Evolutionary conservation across 2,329 filamentous ascomycete species (phyloP).

Genomic region (Blastomyces percursus): DNA sequence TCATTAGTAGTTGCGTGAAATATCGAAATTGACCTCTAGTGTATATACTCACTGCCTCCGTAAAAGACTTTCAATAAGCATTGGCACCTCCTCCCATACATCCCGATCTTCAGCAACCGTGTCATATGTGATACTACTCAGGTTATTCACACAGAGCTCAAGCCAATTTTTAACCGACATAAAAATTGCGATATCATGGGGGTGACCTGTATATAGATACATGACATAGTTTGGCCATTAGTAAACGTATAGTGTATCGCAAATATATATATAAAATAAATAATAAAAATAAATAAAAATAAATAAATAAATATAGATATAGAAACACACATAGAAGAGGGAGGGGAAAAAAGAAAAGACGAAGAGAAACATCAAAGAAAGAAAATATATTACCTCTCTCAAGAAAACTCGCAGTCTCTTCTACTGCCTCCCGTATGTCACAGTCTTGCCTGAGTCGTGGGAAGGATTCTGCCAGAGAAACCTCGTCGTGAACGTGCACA

Average conservation of each 20-base stretch:
- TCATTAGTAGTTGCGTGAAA: not conserved
- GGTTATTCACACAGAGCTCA: conserved; percentile 25
- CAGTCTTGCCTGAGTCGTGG: conserved; percentile 24
- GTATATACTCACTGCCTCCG: conserved; percentile 27
- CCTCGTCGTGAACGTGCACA: conserved; percentile 26
- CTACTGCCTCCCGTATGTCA: conserved; percentile 25
- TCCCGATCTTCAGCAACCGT: conserved; percentile 30
- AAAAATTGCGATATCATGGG: conserved; percentile 24
- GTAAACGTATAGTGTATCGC: not conserved
- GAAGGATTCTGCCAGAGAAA: conserved; percentile 28
- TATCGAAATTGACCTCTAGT: not conserved
- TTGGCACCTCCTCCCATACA: conserved; percentile 37
- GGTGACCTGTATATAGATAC: conserved; percentile 18
- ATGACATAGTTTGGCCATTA: not conserved
- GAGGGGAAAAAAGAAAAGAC: not conserved
- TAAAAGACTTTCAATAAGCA: conserved; percentile 30
- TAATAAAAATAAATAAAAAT: not conserved
- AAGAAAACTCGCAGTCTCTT: conserved; percentile 24
- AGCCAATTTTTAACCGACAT: conserved; percentile 35
- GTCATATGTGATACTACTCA: conserved; percentile 27
- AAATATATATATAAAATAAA: not conserved
- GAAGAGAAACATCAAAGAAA: not conserved
- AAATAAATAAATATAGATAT: not conserved
- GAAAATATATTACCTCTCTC: conserved; percentile 26
- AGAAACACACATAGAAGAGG: not conserved